A percentile compares a stretch with the other conserved stretches of the same genome.
These are phyloP conservation scores for Populus tremula DNA, from an alignment of 345 rosid species.

Conservation along the genomic window DNA sequence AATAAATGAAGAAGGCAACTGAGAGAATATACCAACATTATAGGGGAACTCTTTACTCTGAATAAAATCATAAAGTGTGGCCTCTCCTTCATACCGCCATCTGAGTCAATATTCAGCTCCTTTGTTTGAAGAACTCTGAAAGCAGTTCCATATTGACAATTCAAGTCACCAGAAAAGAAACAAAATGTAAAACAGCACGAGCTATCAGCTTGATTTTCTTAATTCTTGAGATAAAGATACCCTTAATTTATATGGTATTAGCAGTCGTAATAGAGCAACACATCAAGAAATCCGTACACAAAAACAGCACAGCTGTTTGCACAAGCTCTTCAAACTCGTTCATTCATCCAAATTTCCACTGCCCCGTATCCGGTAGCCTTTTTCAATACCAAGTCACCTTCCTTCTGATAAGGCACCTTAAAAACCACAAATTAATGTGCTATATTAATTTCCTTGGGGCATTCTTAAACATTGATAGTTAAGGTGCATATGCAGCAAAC, in stretches of 20 bases:
- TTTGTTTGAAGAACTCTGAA: conserved; percentile 75
- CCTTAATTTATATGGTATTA: conserved; percentile 35
- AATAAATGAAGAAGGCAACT: conserved; percentile 5
- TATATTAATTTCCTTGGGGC: not conserved
- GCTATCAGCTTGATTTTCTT: conserved; percentile 1
- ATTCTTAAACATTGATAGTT: not conserved
- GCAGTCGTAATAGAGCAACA: conserved; percentile 36
- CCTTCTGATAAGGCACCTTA: conserved; percentile 36
- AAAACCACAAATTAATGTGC: conserved; percentile 13
- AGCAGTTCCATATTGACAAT: conserved; percentile 20
- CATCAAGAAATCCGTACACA: conserved; percentile 88
- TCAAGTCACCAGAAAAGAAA: conserved; percentile 12
- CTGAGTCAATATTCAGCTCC: conserved; percentile 83
- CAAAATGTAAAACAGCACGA: not conserved
- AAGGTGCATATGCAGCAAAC: not conserved
- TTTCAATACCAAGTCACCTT: conserved; percentile 82
- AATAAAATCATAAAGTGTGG: conserved; percentile 77
- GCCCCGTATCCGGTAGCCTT: conserved; percentile 97
- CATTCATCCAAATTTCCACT: conserved; percentile 98
- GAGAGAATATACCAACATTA: conserved; percentile 58
- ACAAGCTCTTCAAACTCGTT: conserved; percentile 94
- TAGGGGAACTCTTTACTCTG: conserved; percentile 89
- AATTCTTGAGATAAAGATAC: conserved; percentile 23
- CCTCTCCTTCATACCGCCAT: conserved; percentile 85
- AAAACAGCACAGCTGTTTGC: conserved; percentile 92